These are phyloP conservation scores for Calonectria pseudoturangicola DNA, from an alignment of 2,329 filamentous ascomycete genomes.

Conservation along the genomic window DNA sequence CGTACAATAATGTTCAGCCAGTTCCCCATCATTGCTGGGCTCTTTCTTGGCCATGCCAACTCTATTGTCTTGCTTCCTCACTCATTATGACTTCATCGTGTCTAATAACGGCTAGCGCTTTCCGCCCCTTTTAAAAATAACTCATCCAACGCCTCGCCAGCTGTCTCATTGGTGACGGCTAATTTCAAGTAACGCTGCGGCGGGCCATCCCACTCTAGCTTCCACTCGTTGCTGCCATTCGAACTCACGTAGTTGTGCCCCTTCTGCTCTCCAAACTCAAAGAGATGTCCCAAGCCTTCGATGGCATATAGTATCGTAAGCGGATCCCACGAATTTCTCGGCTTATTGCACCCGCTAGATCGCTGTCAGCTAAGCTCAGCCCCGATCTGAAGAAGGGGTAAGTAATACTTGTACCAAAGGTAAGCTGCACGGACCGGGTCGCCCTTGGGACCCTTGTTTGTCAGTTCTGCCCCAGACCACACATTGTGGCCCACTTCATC, in stretches of 20 bases:
- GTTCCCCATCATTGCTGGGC: no score
- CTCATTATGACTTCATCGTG: no score
- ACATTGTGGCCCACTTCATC: conserved; percentile 8
- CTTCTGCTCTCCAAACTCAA: conserved; percentile 5
- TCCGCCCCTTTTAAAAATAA: background rate
- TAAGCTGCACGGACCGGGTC: background rate
- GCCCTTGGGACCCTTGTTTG: background rate
- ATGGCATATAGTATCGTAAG: background rate
- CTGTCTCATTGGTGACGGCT: conserved; percentile 4
- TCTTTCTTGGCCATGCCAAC: no score
- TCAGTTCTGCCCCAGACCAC: conserved; percentile 4
- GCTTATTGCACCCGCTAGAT: background rate
- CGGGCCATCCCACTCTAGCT: background rate
- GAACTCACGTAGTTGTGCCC: conserved; percentile 10
- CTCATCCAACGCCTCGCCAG: background rate
- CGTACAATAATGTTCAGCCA: no score
- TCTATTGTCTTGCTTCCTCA: no score
- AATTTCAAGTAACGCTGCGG: conserved; percentile 3
- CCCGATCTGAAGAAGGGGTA: background rate
- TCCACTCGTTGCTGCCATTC: conserved; percentile 5
- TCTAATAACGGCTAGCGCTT: background rate
- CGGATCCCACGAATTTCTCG: conserved; percentile 7
- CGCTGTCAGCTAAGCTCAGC: background rate
- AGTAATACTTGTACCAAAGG: background rate
- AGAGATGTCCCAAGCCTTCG: background rate